Conservation (phyloP, 768 basidiomycete species). For the Paxillus rubicundulus region DNA sequence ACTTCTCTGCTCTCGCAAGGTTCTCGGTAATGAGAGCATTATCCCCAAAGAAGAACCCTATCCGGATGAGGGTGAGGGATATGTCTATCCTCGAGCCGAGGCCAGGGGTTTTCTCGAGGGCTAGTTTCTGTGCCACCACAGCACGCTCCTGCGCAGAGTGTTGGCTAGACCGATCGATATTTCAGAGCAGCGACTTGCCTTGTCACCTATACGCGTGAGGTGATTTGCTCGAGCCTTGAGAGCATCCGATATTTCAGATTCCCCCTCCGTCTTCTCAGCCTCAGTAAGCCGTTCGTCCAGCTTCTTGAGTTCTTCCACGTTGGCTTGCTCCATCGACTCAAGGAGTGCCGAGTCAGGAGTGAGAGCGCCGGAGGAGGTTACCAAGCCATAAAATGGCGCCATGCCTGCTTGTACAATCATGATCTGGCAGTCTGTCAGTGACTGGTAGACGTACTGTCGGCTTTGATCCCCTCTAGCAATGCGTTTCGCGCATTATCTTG, state of each 20-base stretch:
- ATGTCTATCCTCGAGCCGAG: conserved; percentile 93
- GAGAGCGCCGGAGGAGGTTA: conserved; percentile 49
- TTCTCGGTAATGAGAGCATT: conserved; percentile 65
- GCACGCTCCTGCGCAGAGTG: conserved; percentile 63
- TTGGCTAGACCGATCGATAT: background rate
- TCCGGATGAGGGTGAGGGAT: conserved; percentile 80
- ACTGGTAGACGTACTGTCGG: conserved; percentile 61
- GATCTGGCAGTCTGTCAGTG: background rate
- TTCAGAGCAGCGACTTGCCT: conserved; percentile 30
- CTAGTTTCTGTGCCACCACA: conserved; percentile 75
- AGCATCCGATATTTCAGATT: conserved; percentile 89
- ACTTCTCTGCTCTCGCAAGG: conserved; percentile 81
- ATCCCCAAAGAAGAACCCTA: conserved; percentile 89
- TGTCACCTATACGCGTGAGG: conserved; percentile 87
- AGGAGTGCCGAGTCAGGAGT: conserved; percentile 37
- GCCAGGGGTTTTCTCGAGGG: conserved; percentile 89
- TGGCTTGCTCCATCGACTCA: conserved; percentile 44
- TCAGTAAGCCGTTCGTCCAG: conserved; percentile 79
- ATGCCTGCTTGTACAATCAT: conserved; percentile 54
- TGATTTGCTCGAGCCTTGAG: conserved; percentile 83
- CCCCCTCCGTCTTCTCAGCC: conserved; percentile 88
- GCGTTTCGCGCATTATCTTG: conserved; percentile 65
- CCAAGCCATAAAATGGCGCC: conserved; percentile 74
- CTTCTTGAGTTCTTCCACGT: conserved; percentile 66
- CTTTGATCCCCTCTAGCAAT: conserved; percentile 71